Evolutionary conservation across 2,329 filamentous ascomycete species (phyloP).

Genomic region (Fusarium sp.): DNA sequence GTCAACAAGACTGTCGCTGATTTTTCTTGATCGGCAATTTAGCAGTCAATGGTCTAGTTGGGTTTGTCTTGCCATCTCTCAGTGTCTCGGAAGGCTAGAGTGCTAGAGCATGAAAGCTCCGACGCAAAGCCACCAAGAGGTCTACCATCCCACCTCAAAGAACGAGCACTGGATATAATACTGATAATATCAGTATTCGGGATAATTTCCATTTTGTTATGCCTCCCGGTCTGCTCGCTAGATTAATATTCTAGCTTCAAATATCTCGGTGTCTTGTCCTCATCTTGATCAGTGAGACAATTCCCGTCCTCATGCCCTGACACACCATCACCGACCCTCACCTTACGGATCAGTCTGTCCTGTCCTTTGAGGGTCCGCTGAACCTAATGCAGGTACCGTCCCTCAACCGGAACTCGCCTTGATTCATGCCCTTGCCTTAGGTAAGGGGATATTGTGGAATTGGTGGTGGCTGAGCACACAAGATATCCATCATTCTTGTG

Average conservation of each 20-base stretch:
- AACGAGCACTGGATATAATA: too few relatives aligned
- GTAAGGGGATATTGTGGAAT: constrained; percentile 26
- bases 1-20: neutral
- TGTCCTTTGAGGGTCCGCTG: constrained; percentile 16
- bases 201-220: constrained; percentile 14
- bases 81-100: neutral
- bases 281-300: constrained; percentile 10
- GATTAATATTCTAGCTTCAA: constrained; percentile 5
- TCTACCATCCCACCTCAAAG: neutral
- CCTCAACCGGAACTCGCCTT: constrained; percentile 17
- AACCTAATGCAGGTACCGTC: constrained; percentile 43
- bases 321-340: constrained; percentile 1
- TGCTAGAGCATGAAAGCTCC: neutral
- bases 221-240: constrained; percentile 15
- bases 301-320: constrained; percentile 19
- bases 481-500: neutral
- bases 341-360: constrained; percentile 18
- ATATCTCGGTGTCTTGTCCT: constrained; percentile 1
- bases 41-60: neutral
- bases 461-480: constrained; percentile 22
- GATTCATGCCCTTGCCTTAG: constrained; percentile 33
- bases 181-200: neutral
- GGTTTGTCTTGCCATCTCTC: neutral
- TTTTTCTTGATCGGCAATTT: neutral
- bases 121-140: constrained; percentile 6